Base-by-base conservation (phyloP, 768 basidiomycete species). In the Melanogaster broomeanus region DNA sequence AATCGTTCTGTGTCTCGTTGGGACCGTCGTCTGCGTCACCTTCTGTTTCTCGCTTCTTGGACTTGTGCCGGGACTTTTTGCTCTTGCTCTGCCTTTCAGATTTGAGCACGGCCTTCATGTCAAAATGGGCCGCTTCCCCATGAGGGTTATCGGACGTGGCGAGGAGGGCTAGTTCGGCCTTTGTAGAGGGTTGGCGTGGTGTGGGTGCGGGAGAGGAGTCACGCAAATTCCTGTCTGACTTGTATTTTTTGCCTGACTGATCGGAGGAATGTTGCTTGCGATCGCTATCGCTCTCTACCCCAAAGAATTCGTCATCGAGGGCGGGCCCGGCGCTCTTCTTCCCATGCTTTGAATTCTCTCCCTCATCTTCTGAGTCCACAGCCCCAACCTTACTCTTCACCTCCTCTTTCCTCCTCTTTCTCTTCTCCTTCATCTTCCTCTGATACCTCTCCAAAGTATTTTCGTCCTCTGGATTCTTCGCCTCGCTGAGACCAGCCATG, bases 381-480 rank as follows among this genome's bases (percentile, higher is more conserved):
- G 43, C 60, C 15, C 49, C 55, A n/a, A 41, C 52, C 55, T 67
- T 68, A 60, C 76, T 77, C 61, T 78, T 79, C 27, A 63, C 59
- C 49, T 88, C 86, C 39, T 83, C 84, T 75, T 91, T 93, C 71
- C 83, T 83, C 64, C 82, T 82, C 71, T 85, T 86, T 68, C 85
- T 79, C 75, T 92, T 95, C 72, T 98, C 94, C 69, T 80, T 87
- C 79, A 88, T 83, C 72, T 94, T 94, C 56, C 88, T 75, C 68
- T 90, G 87, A 69, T 99, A 99, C 61, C 73, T 84, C 63, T 95
- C 93, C 30, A 98, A 70, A 2, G 93, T 90, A 5, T 90, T 98
- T 74, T 96, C 87, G n/a, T 90, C 81, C 45, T 77, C 77, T 15
- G 74, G 75, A 18, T 67, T 74, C 58, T 76, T 79, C 55, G 69